Conservation (phyloP, 805 yeast genomes). For the Suhomyces pyralidae region DNA sequence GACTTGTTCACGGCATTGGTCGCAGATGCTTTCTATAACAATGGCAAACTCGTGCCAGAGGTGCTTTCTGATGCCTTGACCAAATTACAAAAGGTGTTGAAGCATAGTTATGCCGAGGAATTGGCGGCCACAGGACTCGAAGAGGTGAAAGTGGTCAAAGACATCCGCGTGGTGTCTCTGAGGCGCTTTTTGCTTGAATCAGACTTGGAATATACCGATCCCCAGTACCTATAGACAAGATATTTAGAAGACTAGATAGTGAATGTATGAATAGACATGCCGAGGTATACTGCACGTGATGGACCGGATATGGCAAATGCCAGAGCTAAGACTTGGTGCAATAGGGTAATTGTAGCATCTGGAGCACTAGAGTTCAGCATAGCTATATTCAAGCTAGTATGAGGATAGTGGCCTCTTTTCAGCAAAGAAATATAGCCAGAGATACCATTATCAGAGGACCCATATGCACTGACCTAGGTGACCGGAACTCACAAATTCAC, state of each 20-base stretch:
- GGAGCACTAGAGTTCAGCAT: background rate
- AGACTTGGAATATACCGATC: background rate
- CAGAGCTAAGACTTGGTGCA: background rate
- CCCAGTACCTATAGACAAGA: background rate
- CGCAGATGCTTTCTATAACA: slow-evolving; percentile 43
- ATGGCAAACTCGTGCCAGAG: slow-evolving; percentile 17
- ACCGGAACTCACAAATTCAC: background rate
- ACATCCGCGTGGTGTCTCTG: slow-evolving; percentile 37
- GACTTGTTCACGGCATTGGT: slow-evolving; percentile 66
- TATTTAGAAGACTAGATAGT: background rate
- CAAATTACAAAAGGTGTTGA: slow-evolving; percentile 28
- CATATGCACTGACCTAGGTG: background rate
- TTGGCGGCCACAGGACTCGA: slow-evolving; percentile 8
- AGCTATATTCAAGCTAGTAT: no score
- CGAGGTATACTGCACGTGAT: background rate
- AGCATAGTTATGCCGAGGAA: slow-evolving; percentile 24
- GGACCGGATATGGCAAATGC: background rate
- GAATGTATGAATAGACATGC: background rate
- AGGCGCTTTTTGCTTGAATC: slow-evolving; percentile 20
- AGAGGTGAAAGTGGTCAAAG: slow-evolving; percentile 27
- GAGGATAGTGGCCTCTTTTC: background rate
- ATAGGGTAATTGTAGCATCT: background rate
- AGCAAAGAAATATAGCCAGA: background rate
- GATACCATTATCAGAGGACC: background rate
- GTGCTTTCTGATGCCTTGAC: slow-evolving; percentile 25